phyloP scores from a whole-genome alignment of 805 yeast genomes.

The Hanseniaspora hatyaiensis region DNA sequence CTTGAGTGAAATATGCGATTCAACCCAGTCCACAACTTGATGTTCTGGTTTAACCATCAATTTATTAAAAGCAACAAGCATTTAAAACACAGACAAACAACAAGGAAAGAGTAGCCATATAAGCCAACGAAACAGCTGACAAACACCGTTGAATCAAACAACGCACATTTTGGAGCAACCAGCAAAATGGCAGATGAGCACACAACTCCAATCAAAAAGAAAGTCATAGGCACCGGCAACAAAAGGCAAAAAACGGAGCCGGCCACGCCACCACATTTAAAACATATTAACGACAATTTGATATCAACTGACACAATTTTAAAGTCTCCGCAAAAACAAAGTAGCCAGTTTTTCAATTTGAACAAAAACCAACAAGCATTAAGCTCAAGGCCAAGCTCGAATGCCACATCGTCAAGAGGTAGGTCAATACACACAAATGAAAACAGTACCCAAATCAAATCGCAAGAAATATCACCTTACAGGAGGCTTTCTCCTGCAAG shows the following conservation, averaged over 20 bases:
- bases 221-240: not conserved
- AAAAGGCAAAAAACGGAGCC: not conserved
- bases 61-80: not conserved
- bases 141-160: too few relatives aligned
- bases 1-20: too few relatives aligned
- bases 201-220: too few relatives aligned
- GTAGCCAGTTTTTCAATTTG: constrained; percentile 5
- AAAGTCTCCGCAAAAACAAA: constrained; percentile 16
- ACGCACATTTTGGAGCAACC: not conserved
- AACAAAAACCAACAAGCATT: not conserved
- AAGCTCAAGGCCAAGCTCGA: not conserved
- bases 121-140: too few relatives aligned
- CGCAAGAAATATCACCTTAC: constrained; percentile 5
- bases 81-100: too few relatives aligned
- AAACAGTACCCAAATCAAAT: too few relatives aligned
- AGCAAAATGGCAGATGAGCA: too few relatives aligned
- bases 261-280: not conserved
- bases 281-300: not conserved
- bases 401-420: not conserved
- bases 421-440: too few relatives aligned
- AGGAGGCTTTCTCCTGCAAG: constrained; percentile 14
- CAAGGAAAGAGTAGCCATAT: too few relatives aligned
- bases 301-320: constrained; percentile 14
- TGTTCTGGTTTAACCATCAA: too few relatives aligned
- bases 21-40: too few relatives aligned